Percentiles rank a stretch among this genome's conserved stretches.
Evolutionary conservation across 345 rosid species (phyloP).

Genomic region (Aquilaria malaccensis): DNA sequence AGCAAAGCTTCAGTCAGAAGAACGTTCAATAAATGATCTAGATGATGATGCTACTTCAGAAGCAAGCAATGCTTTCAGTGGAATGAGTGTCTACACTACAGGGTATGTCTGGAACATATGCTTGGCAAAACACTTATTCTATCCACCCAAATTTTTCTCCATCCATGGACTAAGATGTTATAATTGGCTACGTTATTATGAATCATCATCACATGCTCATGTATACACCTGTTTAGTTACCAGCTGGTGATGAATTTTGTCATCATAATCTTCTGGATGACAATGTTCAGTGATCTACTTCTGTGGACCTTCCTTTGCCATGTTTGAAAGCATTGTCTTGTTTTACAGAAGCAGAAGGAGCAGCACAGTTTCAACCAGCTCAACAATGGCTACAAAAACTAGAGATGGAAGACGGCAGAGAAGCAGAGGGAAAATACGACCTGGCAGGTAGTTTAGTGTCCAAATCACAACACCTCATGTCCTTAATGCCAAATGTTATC

Average conservation of each 20-base stretch:
- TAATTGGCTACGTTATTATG: too few relatives aligned
- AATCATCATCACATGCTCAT: too few relatives aligned
- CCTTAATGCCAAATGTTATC: background rate
- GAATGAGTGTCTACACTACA: slow-evolving; percentile 91
- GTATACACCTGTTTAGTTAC: too few relatives aligned
- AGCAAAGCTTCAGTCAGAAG: slow-evolving; percentile 82
- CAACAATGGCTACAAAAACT: slow-evolving; percentile 56
- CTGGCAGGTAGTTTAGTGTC: slow-evolving; percentile 65
- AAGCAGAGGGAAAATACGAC: slow-evolving; percentile 82
- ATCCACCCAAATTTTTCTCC: background rate
- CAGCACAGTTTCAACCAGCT: slow-evolving; percentile 63
- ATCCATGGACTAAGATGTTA: background rate
- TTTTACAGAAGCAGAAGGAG: slow-evolving; percentile 60
- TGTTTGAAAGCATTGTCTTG: slow-evolving; percentile 5
- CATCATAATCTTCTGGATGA: background rate
- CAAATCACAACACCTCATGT: background rate
- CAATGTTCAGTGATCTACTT: background rate
- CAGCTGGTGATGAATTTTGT: too few relatives aligned
- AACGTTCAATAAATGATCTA: slow-evolving; percentile 50
- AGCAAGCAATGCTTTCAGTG: slow-evolving; percentile 82
- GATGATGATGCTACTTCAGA: slow-evolving; percentile 93
- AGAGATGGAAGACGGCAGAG: slow-evolving; percentile 66
- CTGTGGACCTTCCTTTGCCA: background rate
- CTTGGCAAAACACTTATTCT: background rate
- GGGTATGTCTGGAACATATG: slow-evolving; percentile 38